Conservation (phyloP, 768 basidiomycete genomes). For the Candolleomyces aberdarensis region DNA sequence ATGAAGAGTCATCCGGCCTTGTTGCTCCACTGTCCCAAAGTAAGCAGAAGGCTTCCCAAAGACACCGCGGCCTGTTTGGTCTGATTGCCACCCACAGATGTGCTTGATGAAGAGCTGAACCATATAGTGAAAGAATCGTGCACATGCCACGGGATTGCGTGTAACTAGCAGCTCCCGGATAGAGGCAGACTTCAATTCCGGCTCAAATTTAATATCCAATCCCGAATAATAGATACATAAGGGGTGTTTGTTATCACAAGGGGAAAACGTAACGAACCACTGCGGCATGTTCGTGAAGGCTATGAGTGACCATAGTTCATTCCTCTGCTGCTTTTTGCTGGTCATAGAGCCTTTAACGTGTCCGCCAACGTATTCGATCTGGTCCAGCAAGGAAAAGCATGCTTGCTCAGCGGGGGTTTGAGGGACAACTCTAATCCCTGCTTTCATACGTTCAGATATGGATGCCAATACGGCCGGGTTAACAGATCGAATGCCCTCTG, state of each 20-base stretch:
- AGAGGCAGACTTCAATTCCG: constrained; percentile 6
- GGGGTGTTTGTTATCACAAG: constrained; percentile 26
- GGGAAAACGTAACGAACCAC: constrained; percentile 34
- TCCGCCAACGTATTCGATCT: constrained; percentile 32
- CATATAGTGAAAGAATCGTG: neutral
- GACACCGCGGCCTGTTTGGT: neutral
- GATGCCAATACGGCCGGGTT: constrained; percentile 14
- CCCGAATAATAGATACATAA: constrained; percentile 29
- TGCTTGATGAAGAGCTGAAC: neutral
- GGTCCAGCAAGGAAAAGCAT: constrained; percentile 19
- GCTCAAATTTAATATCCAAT: constrained; percentile 17
- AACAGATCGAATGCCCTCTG: constrained; percentile 12
- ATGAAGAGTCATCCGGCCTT: constrained; percentile 6
- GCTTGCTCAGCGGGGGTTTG: neutral
- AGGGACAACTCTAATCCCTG: neutral
- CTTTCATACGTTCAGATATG: neutral
- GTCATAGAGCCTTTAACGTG: constrained; percentile 25
- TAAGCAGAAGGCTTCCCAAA: constrained; percentile 6
- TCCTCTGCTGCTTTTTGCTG: constrained; percentile 24
- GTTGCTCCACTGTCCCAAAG: constrained; percentile 8
- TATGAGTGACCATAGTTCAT: constrained; percentile 30
- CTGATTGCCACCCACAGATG: constrained; percentile 20
- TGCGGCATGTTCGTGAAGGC: constrained; percentile 21
- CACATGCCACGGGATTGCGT: neutral
- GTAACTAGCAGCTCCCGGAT: neutral